Conservation (phyloP, 495 filamentous ascomycete genomes). For the Acidiella bohemica region DNA sequence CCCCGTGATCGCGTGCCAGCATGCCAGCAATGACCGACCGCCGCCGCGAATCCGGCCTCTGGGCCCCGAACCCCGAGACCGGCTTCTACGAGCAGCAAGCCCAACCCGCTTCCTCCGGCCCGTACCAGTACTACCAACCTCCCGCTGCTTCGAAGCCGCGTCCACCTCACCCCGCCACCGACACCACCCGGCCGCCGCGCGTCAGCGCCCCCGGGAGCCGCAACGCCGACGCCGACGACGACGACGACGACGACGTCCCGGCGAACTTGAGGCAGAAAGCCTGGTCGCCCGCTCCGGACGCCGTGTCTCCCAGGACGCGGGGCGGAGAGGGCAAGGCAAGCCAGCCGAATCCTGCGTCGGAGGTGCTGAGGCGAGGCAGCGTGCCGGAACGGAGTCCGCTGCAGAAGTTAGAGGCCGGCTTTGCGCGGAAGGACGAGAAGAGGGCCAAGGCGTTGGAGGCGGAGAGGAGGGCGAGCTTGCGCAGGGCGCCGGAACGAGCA, state of each 20-base stretch:
- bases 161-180: too few relatives aligned
- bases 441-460: slow-evolving; percentile 67
- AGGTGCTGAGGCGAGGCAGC: slow-evolving; percentile 31
- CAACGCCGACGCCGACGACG: too few relatives aligned
- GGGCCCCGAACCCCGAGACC: slow-evolving; percentile 11
- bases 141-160: too few relatives aligned
- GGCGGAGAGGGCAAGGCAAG: not conserved
- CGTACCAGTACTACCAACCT: slow-evolving; percentile 17
- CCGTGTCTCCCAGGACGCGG: not conserved
- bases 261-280: slow-evolving; percentile 8
- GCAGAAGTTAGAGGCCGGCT: slow-evolving; percentile 76
- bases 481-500: slow-evolving; percentile 15
- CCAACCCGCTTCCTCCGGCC: not conserved
- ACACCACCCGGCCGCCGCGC: too few relatives aligned
- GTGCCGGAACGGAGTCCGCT: slow-evolving; percentile 74
- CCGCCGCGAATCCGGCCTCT: slow-evolving; percentile 15
- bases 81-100: slow-evolving; percentile 11
- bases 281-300: slow-evolving; percentile 11
- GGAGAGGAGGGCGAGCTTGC: slow-evolving; percentile 47
- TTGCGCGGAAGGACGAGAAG: slow-evolving; percentile 83
- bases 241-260: slow-evolving; percentile 6
- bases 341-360: not conserved
- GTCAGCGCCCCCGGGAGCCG: too few relatives aligned
- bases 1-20: too few relatives aligned
- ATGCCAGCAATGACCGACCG: not conserved